Conservation (phyloP, 768 basidiomycete genomes). For the Chalciporus piperatus region DNA sequence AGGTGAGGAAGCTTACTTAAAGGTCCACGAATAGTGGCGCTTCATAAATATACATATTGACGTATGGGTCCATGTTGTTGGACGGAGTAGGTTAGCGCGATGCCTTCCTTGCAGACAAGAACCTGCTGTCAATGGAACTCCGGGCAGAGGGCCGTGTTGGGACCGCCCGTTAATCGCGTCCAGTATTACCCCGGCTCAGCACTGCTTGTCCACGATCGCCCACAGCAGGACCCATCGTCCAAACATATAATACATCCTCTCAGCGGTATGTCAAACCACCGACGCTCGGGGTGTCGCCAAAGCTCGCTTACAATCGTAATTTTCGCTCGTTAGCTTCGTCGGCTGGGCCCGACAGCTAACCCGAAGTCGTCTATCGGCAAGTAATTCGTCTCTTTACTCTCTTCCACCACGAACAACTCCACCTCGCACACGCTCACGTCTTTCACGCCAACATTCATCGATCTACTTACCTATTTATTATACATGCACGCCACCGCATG, state of each 20-base stretch:
- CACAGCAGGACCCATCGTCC: neutral
- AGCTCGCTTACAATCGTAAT: conserved; percentile 20
- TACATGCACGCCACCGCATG: conserved; percentile 31
- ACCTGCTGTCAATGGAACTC: neutral
- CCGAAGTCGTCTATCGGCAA: conserved; percentile 4
- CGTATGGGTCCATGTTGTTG: neutral
- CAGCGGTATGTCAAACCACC: neutral
- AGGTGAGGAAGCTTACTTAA: neutral
- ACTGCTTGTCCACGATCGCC: conserved; percentile 11
- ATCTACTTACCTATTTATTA: conserved; percentile 15
- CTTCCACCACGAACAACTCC: conserved; percentile 10
- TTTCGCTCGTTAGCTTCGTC: neutral
- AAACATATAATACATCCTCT: conserved; percentile 4
- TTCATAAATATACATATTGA: neutral
- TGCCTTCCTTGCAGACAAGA: conserved; percentile 8
- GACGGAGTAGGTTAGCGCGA: neutral
- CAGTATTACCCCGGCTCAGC: conserved; percentile 2
- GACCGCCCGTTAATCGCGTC: conserved; percentile 7
- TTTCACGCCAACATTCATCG: conserved; percentile 21
- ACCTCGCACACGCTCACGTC: conserved; percentile 21
- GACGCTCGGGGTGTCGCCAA: conserved; percentile 14
- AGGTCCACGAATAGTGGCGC: neutral
- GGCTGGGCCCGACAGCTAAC: conserved; percentile 5
- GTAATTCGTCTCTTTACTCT: conserved; percentile 9
- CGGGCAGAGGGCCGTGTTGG: conserved; percentile 13